A percentile compares a stretch with the other conserved stretches of the same genome.
phyloP scores from a whole-genome alignment of 306 rosid genomes.

The Phaseolus lunatus region DNA sequence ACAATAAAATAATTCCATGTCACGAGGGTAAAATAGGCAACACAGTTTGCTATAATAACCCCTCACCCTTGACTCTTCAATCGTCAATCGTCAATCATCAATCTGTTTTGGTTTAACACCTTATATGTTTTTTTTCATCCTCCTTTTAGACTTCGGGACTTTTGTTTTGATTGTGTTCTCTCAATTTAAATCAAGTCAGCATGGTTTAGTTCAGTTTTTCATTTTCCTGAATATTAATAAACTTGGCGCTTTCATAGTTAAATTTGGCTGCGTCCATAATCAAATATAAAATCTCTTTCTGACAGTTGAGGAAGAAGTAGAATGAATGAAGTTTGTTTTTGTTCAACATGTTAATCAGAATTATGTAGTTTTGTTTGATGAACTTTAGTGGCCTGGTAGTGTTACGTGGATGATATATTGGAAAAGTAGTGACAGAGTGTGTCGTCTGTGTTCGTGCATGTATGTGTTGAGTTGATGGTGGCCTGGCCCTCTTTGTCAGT shows the following conservation, averaged over 20 bases:
- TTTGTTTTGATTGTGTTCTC: neutral
- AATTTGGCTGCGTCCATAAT: neutral
- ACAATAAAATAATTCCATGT: neutral
- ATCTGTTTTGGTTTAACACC: neutral
- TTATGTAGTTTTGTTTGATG: neutral
- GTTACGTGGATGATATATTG: neutral
- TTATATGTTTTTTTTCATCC: neutral
- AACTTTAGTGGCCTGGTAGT: neutral
- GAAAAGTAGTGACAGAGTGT: neutral
- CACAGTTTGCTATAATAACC: neutral
- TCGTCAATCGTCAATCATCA: neutral
- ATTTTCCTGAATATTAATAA: neutral
- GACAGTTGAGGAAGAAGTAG: neutral
- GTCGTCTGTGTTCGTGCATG: constrained; percentile 13
- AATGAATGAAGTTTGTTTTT: neutral
- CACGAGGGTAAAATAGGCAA: constrained; percentile 41
- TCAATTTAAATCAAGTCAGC: neutral
- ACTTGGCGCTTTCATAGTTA: neutral
- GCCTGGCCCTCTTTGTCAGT: constrained; percentile 48
- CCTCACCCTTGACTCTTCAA: neutral
- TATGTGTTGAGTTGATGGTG: constrained; percentile 39
- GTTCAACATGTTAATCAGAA: neutral
- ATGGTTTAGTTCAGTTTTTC: neutral
- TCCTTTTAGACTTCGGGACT: neutral
- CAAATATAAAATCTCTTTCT: neutral